Conservation (phyloP, 2,329 filamentous ascomycete genomes). For the Lithohypha guttulata region DNA sequence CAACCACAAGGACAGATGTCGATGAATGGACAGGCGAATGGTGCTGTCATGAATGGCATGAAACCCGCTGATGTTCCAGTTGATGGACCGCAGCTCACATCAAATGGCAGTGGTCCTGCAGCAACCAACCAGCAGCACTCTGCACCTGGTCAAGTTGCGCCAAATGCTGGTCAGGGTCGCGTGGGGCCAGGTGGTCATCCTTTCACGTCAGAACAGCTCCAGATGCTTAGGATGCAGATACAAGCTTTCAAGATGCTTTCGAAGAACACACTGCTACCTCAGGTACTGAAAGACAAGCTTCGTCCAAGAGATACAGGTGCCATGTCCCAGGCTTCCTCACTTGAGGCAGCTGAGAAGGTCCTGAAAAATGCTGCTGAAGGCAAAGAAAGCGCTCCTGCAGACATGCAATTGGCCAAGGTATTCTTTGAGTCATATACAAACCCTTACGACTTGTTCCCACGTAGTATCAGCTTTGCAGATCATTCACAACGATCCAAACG, state of each 20-base stretch:
- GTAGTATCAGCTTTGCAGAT: conserved; percentile 64
- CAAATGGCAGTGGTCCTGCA: conserved; percentile 20
- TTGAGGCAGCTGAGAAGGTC: conserved; percentile 27
- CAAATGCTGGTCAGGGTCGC: conserved; percentile 22
- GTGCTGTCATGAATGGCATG: conserved; percentile 30
- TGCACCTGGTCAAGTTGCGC: conserved; percentile 15
- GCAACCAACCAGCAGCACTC: conserved; percentile 23
- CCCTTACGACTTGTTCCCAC: conserved; percentile 51
- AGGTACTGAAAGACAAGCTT: conserved; percentile 68
- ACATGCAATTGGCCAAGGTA: conserved; percentile 23
- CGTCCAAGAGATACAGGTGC: conserved; percentile 47
- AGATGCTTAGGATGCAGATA: conserved; percentile 73
- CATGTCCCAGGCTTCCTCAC: conserved; percentile 24
- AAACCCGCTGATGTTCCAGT: conserved; percentile 12
- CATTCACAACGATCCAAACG: conserved; percentile 68
- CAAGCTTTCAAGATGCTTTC: conserved; percentile 81
- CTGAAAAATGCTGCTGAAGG: conserved; percentile 25
- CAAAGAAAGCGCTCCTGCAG: conserved; percentile 21
- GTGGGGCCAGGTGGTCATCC: conserved; percentile 27
- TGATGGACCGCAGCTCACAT: conserved; percentile 24
- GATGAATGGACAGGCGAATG: conserved; percentile 25
- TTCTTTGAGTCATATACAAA: conserved; percentile 64
- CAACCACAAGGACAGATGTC: conserved; percentile 29
- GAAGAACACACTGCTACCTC: conserved; percentile 73
- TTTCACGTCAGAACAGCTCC: conserved; percentile 69